Percentiles rank a stretch among this genome's conserved stretches.
phyloP scores from a whole-genome alignment of 352 stramenopile genomes.

The Pythium plurisporium region DNA sequence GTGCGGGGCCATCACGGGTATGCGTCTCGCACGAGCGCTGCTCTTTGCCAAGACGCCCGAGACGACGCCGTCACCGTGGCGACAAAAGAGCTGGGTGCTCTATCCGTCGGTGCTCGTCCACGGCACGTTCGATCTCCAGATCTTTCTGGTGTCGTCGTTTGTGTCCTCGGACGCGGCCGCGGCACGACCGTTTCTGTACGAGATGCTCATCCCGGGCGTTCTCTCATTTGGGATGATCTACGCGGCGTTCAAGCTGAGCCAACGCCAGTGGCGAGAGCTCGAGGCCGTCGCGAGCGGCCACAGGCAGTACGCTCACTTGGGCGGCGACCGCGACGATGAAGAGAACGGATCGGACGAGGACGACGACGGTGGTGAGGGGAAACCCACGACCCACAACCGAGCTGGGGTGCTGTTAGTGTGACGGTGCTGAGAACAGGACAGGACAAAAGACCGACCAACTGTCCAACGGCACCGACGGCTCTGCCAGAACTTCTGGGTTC shows the following conservation, averaged over 20 bases:
- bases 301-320: conserved; percentile 18
- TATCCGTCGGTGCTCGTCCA: conserved; percentile 48
- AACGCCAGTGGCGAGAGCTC: conserved; percentile 14
- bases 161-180: conserved; percentile 31
- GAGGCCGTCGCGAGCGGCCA: background rate
- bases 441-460: background rate
- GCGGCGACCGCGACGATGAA: conserved; percentile 25
- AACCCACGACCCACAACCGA: conserved; percentile 12
- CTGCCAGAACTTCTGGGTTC: background rate
- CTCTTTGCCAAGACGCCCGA: conserved; percentile 10
- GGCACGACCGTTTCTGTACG: conserved; percentile 32
- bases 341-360: conserved; percentile 35
- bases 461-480: background rate
- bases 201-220: conserved; percentile 30
- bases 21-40: conserved; percentile 45
- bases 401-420: conserved; percentile 40
- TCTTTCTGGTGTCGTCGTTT: conserved; percentile 45
- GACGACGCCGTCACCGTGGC: conserved; percentile 14
- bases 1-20: conserved; percentile 57
- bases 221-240: conserved; percentile 26
- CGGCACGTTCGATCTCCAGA: conserved; percentile 54
- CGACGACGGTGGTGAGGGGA: conserved; percentile 22
- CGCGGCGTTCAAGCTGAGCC: background rate
- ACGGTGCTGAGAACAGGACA: background rate
- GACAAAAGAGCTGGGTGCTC: conserved; percentile 35